These are phyloP conservation scores for Baorangia bicolor DNA, from an alignment of 768 basidiomycete species.

Conservation along the genomic window DNA sequence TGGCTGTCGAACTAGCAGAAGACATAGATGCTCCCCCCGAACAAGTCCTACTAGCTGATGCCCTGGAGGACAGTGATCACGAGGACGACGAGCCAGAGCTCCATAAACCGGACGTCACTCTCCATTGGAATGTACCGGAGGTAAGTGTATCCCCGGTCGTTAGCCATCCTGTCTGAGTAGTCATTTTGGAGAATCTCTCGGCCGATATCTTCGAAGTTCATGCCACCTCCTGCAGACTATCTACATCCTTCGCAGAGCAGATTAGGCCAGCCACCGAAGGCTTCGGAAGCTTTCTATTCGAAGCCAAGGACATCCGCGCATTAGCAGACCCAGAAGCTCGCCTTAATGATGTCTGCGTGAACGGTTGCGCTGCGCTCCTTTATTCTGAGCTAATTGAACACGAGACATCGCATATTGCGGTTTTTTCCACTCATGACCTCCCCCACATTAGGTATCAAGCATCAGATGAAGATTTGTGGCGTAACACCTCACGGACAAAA, in stretches of 20 bases:
- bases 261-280: background rate
- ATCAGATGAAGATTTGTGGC: slow-evolving; percentile 24
- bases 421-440: slow-evolving; percentile 7
- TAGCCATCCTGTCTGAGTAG: background rate
- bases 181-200: background rate
- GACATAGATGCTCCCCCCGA: background rate
- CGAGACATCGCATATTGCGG: background rate
- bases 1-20: background rate
- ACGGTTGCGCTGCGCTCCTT: slow-evolving; percentile 9
- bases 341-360: slow-evolving; percentile 14
- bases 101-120: background rate
- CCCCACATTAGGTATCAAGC: background rate
- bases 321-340: background rate
- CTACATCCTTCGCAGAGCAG: background rate
- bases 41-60: background rate
- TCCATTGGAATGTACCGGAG: background rate
- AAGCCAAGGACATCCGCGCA: background rate
- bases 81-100: background rate
- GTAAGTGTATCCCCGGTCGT: background rate
- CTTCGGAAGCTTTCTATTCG: background rate
- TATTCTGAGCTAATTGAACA: background rate
- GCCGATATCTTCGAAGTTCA: background rate
- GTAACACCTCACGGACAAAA: background rate
- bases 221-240: background rate
- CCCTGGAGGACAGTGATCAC: background rate